These are phyloP conservation scores for Cetradonia linearis DNA, from an alignment of 495 filamentous ascomycete species.

Conservation along the genomic window DNA sequence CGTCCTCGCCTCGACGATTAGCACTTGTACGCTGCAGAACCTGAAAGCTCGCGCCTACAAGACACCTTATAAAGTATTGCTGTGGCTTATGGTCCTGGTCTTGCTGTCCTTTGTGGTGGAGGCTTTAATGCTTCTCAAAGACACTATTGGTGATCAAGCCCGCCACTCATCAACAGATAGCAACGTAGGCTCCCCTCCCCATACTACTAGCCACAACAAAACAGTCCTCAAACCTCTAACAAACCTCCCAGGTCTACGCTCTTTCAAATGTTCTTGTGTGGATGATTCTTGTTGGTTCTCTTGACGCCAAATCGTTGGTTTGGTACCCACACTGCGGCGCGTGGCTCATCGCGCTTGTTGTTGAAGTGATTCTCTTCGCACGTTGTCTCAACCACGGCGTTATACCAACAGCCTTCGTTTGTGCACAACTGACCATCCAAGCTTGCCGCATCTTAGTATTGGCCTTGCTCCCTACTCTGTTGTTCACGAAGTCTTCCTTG, in stretches of 20 bases:
- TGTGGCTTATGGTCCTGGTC: slow-evolving; percentile 38
- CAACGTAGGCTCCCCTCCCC: slow-evolving; percentile 1
- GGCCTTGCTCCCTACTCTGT: slow-evolving; percentile 25
- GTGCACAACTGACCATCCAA: slow-evolving; percentile 22
- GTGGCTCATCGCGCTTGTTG: slow-evolving; percentile 42
- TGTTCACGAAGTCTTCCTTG: slow-evolving; percentile 18
- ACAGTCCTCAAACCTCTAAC: neutral
- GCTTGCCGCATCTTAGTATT: slow-evolving; percentile 28
- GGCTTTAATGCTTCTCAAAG: slow-evolving; percentile 6
- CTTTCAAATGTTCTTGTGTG: slow-evolving; percentile 47
- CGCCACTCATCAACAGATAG: slow-evolving; percentile 9
- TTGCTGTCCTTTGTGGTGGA: slow-evolving; percentile 36
- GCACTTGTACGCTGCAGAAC: slow-evolving; percentile 47
- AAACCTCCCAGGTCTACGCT: slow-evolving; percentile 32
- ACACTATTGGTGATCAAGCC: neutral
- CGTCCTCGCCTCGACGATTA: slow-evolving; percentile 38
- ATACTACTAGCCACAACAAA: neutral
- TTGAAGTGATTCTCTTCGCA: slow-evolving; percentile 38
- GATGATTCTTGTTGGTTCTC: slow-evolving; percentile 41
- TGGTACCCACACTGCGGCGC: slow-evolving; percentile 54
- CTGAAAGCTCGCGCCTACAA: slow-evolving; percentile 29
- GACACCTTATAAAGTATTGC: slow-evolving; percentile 37
- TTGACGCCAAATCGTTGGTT: slow-evolving; percentile 41
- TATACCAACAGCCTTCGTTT: slow-evolving; percentile 13
- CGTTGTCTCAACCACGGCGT: slow-evolving; percentile 22